These are phyloP conservation scores for Saccharomyces pastorianus DNA, from an alignment of 1,139 yeast genomes.

Conservation along the genomic window DNA sequence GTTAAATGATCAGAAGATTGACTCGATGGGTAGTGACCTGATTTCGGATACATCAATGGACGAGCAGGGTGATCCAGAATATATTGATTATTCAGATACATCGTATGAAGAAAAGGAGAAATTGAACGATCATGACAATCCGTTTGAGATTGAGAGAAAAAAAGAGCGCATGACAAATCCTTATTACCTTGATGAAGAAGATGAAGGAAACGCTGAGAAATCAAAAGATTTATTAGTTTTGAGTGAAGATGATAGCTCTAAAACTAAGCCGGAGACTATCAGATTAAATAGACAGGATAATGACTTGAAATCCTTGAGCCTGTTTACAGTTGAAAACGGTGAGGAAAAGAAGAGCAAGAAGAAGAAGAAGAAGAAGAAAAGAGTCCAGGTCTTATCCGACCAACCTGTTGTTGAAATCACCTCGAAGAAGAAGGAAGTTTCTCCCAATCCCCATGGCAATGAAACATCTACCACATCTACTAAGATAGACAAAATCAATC, in stretches of 20 bases:
- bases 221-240: slow-evolving; percentile 13
- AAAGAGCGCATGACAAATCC: slow-evolving; percentile 19
- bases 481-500: slow-evolving; percentile 28
- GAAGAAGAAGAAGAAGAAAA: slow-evolving; percentile 5
- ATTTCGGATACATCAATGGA: slow-evolving; percentile 14
- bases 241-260: slow-evolving; percentile 7
- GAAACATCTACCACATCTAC: slow-evolving; percentile 6
- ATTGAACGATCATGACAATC: slow-evolving; percentile 6
- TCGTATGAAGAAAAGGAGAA: slow-evolving; percentile 8
- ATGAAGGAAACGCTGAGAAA: slow-evolving; percentile 17
- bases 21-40: slow-evolving; percentile 10
- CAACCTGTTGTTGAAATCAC: slow-evolving; percentile 39
- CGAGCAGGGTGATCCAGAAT: slow-evolving; percentile 16
- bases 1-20: slow-evolving; percentile 19
- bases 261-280: neutral
- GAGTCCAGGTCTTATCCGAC: slow-evolving; percentile 51
- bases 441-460: slow-evolving; percentile 6
- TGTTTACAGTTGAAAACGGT: neutral
- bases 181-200: slow-evolving; percentile 17
- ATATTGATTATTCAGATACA: slow-evolving; percentile 2
- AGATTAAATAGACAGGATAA: neutral
- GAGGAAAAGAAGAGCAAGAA: neutral
- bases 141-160: slow-evolving; percentile 3
- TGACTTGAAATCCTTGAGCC: neutral
- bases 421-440: slow-evolving; percentile 8